phyloP scores from a whole-genome alignment of 345 rosid genomes.

The Rhodamnia rubescens region DNA sequence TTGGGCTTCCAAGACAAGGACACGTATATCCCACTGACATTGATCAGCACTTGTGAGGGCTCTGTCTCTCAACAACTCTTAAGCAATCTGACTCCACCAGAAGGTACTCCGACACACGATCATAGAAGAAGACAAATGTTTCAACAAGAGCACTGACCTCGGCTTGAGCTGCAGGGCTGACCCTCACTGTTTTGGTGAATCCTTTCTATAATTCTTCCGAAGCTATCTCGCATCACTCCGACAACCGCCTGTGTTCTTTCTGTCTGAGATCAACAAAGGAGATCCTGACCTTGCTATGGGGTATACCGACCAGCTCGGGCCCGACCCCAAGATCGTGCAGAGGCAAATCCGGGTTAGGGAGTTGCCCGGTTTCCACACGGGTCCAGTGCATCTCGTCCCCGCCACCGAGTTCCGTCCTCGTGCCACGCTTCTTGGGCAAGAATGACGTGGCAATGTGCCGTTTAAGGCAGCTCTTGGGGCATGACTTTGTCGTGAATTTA shows the following conservation, averaged over 20 bases:
- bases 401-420: slow-evolving; percentile 48
- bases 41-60: too few species aligned
- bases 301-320: slow-evolving; percentile 34
- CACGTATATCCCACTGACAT: too few species aligned
- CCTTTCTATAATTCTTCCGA: too few species aligned
- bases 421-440: slow-evolving; percentile 35
- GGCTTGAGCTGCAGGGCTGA: too few species aligned
- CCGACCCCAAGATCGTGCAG: slow-evolving; percentile 32
- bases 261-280: not conserved
- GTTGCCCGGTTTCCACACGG: slow-evolving; percentile 15
- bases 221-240: too few species aligned
- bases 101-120: too few species aligned
- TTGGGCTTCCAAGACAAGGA: too few species aligned
- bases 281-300: slow-evolving; percentile 22
- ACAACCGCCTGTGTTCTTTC: not conserved
- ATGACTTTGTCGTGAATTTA: not conserved
- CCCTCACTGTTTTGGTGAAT: too few species aligned
- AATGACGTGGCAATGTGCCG: slow-evolving; percentile 1
- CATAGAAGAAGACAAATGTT: too few species aligned
- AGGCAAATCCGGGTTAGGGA: slow-evolving; percentile 18
- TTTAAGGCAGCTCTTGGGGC: slow-evolving; percentile 6
- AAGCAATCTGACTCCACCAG: too few species aligned
- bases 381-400: slow-evolving; percentile 33
- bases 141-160: too few species aligned
- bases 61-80: too few species aligned